Evolutionary conservation across 129 eudicot species (phyloP), one percentile per base, ranked within the genome.

Genomic region (Pittosporum tobira): DNA sequence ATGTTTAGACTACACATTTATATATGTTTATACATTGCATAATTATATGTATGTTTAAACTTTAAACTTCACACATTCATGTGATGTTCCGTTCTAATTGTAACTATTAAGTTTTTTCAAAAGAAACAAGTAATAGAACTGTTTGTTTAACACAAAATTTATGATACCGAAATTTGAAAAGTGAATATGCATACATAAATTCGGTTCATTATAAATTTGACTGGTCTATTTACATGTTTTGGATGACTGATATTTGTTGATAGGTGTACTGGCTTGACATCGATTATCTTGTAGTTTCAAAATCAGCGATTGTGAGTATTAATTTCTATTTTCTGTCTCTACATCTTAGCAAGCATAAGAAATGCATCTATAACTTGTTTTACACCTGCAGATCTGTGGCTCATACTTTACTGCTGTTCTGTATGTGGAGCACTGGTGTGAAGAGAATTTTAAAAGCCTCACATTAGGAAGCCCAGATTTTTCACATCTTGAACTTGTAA

Each of bases 341-440:
- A 37, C 31, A 23, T 43, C 50, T 48, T 48, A 20, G 23, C 14
- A 4, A 46, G 44, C 36, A 2, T 56, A 18, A 55, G 21, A 34
- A 54, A 52, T 22, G 13, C 55, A 9, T 36, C 26, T 42, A 49
- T 45, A 10, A 61, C 37, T 57, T 56, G 44, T 56, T 53, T 58
- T 30, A 3, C 51, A 44, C 45, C 48, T 63, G 48, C 79, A 93
- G 99, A 73, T 64, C 48, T 87, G 94, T 70, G 99, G 99, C 26
- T 78, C 96, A 57, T 93, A 81, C 79, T 93, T 93, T 57, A 87
- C 99, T 58, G 95, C 99, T 59, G 84, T 93, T 25, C 57, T 93
- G 61, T 93, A 87, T 66, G 99, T 93, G 73, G 99, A 93, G 70
- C 80, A 93, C 74, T 93, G 99, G 99, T 93, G 96, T 79, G 91